A percentile compares a stretch with the other conserved stretches of the same genome.
Evolutionary conservation across 495 filamentous ascomycete genomes (phyloP).

Genomic region (Elasticomyces elasticus): DNA sequence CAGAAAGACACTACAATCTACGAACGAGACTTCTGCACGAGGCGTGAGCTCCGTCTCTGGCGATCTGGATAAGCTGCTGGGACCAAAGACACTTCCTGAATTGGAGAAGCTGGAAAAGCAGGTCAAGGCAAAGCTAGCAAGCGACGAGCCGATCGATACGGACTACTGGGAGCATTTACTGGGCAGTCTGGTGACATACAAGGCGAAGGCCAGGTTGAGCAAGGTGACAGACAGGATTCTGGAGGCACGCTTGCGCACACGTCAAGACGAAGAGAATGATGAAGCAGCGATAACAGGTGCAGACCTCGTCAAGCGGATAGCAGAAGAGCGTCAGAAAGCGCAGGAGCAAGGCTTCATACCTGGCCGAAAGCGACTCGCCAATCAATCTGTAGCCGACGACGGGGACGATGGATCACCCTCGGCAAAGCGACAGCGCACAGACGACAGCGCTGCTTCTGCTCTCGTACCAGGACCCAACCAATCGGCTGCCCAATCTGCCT

Average conservation of each 20-base stretch:
- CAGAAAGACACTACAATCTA: conserved; percentile 52
- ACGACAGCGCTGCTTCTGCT: neutral
- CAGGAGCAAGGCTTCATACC: conserved; percentile 52
- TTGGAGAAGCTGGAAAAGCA: conserved; percentile 74
- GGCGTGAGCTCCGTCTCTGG: conserved; percentile 70
- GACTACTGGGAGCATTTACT: conserved; percentile 97
- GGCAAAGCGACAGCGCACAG: conserved; percentile 12
- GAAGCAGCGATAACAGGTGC: conserved; percentile 54
- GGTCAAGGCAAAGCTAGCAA: conserved; percentile 71
- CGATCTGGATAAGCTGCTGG: conserved; percentile 78
- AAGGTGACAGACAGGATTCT: conserved; percentile 71
- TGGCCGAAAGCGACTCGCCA: neutral
- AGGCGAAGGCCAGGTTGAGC: conserved; percentile 78
- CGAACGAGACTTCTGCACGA: conserved; percentile 49
- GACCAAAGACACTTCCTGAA: conserved; percentile 79
- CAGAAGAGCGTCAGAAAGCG: conserved; percentile 53
- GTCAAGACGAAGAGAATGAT: conserved; percentile 48
- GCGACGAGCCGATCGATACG: conserved; percentile 84
- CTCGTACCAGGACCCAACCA: conserved; percentile 26
- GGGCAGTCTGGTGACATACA: conserved; percentile 75
- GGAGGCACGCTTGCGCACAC: conserved; percentile 26
- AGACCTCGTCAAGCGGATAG: conserved; percentile 50
- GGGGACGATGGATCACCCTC: conserved; percentile 3
- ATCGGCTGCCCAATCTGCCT: conserved; percentile 71
- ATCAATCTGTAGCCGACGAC: neutral